Evolutionary conservation across 345 rosid genomes (phyloP).

Genomic region (Schrenkiella parvula): DNA sequence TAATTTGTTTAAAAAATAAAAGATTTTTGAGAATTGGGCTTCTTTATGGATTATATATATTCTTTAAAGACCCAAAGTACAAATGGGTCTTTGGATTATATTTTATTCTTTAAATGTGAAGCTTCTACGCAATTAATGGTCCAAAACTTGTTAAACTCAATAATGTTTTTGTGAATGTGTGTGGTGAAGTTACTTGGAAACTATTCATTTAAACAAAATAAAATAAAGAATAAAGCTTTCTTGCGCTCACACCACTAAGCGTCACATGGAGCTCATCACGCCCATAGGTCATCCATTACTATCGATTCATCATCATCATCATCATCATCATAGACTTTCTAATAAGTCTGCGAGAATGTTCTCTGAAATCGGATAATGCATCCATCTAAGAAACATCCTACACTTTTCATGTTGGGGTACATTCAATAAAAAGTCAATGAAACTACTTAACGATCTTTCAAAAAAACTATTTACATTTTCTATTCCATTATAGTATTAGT

Average conservation of each 20-base stretch:
- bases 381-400: background rate
- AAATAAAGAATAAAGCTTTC: background rate
- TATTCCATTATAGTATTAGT: background rate
- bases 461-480: background rate
- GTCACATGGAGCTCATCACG: conserved; percentile 9
- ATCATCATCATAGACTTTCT: background rate
- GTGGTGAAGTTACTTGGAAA: conserved; percentile 19
- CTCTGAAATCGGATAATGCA: background rate
- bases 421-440: background rate
- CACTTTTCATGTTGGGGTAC: background rate
- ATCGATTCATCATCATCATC: background rate
- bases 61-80: background rate
- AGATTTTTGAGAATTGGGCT: background rate
- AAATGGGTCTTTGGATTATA: background rate
- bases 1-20: background rate
- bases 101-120: background rate
- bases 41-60: background rate
- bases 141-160: conserved; percentile 1
- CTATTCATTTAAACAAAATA: background rate
- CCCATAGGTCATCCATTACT: background rate
- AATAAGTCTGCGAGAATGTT: background rate
- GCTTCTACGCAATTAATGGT: background rate
- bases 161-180: background rate
- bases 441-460: background rate
- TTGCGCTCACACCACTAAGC: background rate